Evolutionary conservation across 345 rosid species (phyloP).

Genomic region (Erysimum cheiranthoides): DNA sequence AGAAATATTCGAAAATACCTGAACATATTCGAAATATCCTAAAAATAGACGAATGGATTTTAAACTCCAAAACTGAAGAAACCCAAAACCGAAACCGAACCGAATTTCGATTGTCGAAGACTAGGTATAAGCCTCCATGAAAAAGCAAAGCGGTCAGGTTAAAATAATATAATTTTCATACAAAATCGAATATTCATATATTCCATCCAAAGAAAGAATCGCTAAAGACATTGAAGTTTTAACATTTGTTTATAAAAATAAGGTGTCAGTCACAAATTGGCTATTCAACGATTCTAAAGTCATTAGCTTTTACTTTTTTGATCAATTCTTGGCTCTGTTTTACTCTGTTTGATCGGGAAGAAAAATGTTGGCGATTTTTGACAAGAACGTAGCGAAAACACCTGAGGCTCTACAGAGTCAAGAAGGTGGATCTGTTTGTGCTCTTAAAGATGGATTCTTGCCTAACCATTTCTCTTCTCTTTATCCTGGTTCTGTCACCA

Average conservation of each 20-base stretch:
- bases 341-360: conserved; percentile 20
- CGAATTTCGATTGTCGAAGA: no score
- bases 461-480: conserved; percentile 60
- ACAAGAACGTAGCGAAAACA: conserved; percentile 80
- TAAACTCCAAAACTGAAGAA: no score
- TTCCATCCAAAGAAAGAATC: conserved; percentile 19
- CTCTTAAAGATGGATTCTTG: conserved; percentile 74
- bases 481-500: conserved; percentile 64
- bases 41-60: no score
- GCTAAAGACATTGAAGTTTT: conserved; percentile 11
- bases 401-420: conserved; percentile 80
- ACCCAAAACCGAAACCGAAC: no score
- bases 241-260: conserved; percentile 25
- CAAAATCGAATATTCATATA: conserved; percentile 29
- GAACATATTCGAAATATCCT: no score
- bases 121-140: no score
- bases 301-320: conserved; percentile 8
- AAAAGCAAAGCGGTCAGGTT: no score
- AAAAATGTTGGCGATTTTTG: conserved; percentile 86
- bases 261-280: not conserved
- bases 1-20: no score
- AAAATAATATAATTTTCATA: not conserved
- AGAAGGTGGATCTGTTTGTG: conserved; percentile 52
- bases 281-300: conserved; percentile 40
- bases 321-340: conserved; percentile 25